These are phyloP conservation scores for Pseudogymnoascus sp. DNA, from an alignment of 2,329 filamentous ascomycete genomes.

Conservation along the genomic window DNA sequence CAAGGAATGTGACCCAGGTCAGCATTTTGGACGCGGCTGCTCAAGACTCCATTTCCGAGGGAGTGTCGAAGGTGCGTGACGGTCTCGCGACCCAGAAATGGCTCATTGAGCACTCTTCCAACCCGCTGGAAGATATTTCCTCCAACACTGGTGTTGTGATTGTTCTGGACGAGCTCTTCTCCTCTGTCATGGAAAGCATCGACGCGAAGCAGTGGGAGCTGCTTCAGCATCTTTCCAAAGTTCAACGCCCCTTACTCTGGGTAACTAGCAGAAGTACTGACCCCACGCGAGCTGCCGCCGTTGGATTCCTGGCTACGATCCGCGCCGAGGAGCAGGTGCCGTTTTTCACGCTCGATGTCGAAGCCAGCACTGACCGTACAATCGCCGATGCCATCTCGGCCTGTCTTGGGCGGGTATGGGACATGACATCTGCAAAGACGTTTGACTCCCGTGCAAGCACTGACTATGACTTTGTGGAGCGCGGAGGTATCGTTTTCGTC, in stretches of 20 bases:
- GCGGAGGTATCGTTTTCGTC: constrained; percentile 23
- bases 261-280: constrained; percentile 9
- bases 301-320: constrained; percentile 12
- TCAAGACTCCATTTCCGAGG: background rate
- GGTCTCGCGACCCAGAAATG: background rate
- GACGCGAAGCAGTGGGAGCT: constrained; percentile 7
- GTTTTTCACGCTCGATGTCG: constrained; percentile 15
- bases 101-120: background rate
- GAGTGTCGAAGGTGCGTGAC: background rate
- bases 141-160: background rate
- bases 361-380: background rate
- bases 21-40: background rate
- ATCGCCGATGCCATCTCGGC: background rate
- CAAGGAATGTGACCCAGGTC: background rate
- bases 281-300: background rate
- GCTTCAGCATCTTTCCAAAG: background rate
- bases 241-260: constrained; percentile 10
- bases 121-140: background rate
- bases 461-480: constrained; percentile 28
- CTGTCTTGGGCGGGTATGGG: background rate
- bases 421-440: background rate
- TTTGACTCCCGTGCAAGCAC: background rate
- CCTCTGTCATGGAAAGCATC: background rate
- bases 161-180: constrained; percentile 10
- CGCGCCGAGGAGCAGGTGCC: constrained; percentile 14